phyloP scores from a whole-genome alignment of 2,329 filamentous ascomycete species.

The Periconia macrospinosa region DNA sequence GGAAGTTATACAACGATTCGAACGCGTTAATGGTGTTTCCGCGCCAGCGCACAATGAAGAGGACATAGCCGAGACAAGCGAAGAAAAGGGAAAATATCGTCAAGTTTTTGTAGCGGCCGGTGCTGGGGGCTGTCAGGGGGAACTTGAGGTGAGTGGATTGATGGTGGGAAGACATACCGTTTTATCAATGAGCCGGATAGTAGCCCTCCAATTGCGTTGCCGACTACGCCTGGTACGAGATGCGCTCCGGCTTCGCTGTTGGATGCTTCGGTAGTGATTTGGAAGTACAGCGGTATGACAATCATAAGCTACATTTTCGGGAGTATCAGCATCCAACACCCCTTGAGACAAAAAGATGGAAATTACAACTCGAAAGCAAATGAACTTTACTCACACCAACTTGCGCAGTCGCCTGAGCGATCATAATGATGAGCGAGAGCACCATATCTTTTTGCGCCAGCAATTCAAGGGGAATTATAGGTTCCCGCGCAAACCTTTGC shows the following conservation, averaged over 20 bases:
- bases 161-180: neutral
- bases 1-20: slow-evolving; percentile 30
- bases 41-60: slow-evolving; percentile 31
- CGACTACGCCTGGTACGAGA: slow-evolving; percentile 67
- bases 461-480: slow-evolving; percentile 61
- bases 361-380: neutral
- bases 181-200: slow-evolving; percentile 53
- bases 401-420: slow-evolving; percentile 61
- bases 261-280: slow-evolving; percentile 61
- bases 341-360: neutral
- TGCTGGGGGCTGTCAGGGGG: slow-evolving; percentile 4
- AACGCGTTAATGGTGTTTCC: slow-evolving; percentile 25
- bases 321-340: neutral
- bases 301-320: slow-evolving; percentile 57
- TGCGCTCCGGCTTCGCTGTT: slow-evolving; percentile 63
- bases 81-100: slow-evolving; percentile 19
- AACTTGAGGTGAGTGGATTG: neutral
- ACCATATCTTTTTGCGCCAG: slow-evolving; percentile 57
- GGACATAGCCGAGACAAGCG: slow-evolving; percentile 22
- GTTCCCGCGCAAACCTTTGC: slow-evolving; percentile 53
- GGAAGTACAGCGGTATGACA: slow-evolving; percentile 69
- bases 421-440: slow-evolving; percentile 56
- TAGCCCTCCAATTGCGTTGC: slow-evolving; percentile 67
- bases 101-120: slow-evolving; percentile 29
- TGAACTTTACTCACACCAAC: slow-evolving; percentile 49